A percentile compares a stretch with the other conserved stretches of the same genome.
Evolutionary conservation across 352 stramenopile species (phyloP).

Genomic region (Phytophthora sp.): DNA sequence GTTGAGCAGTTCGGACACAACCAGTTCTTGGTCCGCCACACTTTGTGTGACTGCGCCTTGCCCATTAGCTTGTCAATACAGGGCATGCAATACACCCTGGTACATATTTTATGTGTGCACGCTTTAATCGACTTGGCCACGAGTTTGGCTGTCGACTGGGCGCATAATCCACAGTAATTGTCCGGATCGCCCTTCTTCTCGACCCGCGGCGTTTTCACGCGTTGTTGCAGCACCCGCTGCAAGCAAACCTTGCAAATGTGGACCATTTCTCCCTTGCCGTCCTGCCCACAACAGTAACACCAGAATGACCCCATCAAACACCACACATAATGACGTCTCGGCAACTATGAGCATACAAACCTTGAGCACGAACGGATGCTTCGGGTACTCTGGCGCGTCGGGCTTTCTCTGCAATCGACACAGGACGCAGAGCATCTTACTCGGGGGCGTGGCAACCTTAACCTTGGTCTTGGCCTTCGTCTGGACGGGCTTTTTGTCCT

Average conservation of each 20-base stretch:
- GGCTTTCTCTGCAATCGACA: constrained; percentile 45
- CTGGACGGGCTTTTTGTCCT: constrained; percentile 7
- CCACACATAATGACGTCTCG: too few species aligned
- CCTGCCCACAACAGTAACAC: constrained; percentile 38
- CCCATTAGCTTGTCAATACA: constrained; percentile 72
- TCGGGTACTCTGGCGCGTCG: constrained; percentile 42
- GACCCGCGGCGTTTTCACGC: constrained; percentile 24
- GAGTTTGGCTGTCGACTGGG: constrained; percentile 32
- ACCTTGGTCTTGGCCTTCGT: constrained; percentile 13
- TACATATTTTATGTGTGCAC: constrained; percentile 55
- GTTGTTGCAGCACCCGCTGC: constrained; percentile 53
- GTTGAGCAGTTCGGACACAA: constrained; percentile 68
- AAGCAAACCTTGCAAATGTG: constrained; percentile 75
- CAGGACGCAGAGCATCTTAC: constrained; percentile 50
- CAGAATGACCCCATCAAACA: neutral
- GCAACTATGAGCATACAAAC: constrained; percentile 28
- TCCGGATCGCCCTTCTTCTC: constrained; percentile 21
- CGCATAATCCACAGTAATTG: constrained; percentile 60
- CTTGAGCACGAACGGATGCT: constrained; percentile 80
- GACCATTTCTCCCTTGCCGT: constrained; percentile 54
- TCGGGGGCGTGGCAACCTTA: constrained; percentile 16
- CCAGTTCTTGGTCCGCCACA: constrained; percentile 65
- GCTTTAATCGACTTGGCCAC: constrained; percentile 41
- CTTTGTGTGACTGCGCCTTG: constrained; percentile 59
- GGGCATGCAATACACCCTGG: constrained; percentile 56